A percentile compares a stretch with the other conserved stretches of the same genome.
Conservation (phyloP, 495 filamentous ascomycete species). For the Apiosordaria backusii region DNA sequence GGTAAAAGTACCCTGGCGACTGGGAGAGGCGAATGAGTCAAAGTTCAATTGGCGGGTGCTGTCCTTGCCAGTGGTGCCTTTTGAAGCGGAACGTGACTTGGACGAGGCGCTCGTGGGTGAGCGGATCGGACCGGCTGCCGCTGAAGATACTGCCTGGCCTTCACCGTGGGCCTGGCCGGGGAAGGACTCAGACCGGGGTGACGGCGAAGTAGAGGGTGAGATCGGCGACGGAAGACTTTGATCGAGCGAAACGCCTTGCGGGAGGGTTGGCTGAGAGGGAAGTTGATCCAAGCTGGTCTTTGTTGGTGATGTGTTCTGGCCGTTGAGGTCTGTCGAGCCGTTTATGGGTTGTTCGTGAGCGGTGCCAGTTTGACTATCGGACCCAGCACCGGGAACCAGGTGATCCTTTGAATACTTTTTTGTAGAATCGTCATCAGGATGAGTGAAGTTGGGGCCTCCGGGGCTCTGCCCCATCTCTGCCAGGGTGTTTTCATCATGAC, state of each 20-base stretch:
- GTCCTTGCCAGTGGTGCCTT: slow-evolving; percentile 23
- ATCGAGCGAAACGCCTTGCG: slow-evolving; percentile 21
- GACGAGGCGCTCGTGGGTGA: slow-evolving; percentile 9
- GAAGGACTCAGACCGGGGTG: slow-evolving; percentile 13
- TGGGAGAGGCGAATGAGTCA: slow-evolving; percentile 27
- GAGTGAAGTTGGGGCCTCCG: slow-evolving; percentile 32
- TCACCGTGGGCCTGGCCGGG: slow-evolving; percentile 12
- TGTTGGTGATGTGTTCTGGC: slow-evolving; percentile 18
- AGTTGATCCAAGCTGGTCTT: slow-evolving; percentile 18
- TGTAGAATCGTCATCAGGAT: slow-evolving; percentile 21
- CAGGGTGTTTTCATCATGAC: slow-evolving; percentile 22
- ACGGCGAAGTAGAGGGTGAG: slow-evolving; percentile 26
- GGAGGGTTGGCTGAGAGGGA: slow-evolving; percentile 17
- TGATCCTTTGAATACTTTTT: slow-evolving; percentile 25
- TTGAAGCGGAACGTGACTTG: slow-evolving; percentile 15
- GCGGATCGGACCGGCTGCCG: slow-evolving; percentile 15
- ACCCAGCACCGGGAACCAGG: slow-evolving; percentile 3
- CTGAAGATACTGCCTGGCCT: slow-evolving; percentile 13
- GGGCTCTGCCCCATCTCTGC: slow-evolving; percentile 36
- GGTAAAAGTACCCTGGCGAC: slow-evolving; percentile 22
- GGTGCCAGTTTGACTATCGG: slow-evolving; percentile 10
- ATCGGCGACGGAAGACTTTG: slow-evolving; percentile 31
- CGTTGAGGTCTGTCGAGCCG: slow-evolving; percentile 14
- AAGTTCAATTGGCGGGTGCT: slow-evolving; percentile 29
- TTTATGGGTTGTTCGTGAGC: slow-evolving; percentile 10